A percentile compares a stretch with the other conserved stretches of the same genome.
phyloP scores from a whole-genome alignment of 495 filamentous ascomycete genomes.

The Trichoderma virens region DNA sequence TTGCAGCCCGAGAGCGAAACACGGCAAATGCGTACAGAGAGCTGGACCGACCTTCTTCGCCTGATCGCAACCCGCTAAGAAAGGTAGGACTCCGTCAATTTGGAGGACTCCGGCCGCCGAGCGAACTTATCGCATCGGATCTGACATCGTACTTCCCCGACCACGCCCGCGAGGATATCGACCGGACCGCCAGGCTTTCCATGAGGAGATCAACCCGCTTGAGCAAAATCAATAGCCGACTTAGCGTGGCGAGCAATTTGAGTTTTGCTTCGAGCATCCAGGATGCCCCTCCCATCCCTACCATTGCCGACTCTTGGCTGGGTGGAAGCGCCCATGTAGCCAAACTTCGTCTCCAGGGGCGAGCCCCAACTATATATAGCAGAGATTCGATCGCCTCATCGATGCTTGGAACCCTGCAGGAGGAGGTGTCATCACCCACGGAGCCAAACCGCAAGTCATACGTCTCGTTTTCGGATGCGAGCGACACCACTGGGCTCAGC shows the following conservation, averaged over 20 bases:
- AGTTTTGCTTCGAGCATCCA: slow-evolving; percentile 86
- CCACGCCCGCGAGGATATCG: slow-evolving; percentile 84
- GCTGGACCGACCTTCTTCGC: slow-evolving; percentile 50
- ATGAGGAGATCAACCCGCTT: slow-evolving; percentile 81
- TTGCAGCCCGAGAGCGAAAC: slow-evolving; percentile 55
- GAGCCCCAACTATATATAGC: slow-evolving; percentile 42
- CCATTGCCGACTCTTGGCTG: slow-evolving; percentile 89
- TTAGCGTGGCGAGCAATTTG: slow-evolving; percentile 89
- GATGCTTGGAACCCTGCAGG: slow-evolving; percentile 76
- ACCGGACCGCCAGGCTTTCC: slow-evolving; percentile 84
- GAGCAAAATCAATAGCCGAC: slow-evolving; percentile 81
- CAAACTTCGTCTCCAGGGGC: slow-evolving; percentile 35
- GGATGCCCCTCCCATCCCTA: slow-evolving; percentile 89
- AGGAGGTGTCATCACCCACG: slow-evolving; percentile 64
- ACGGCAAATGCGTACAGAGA: slow-evolving; percentile 53
- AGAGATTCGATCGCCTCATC: slow-evolving; percentile 83
- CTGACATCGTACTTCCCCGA: slow-evolving; percentile 95
- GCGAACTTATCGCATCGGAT: slow-evolving; percentile 94
- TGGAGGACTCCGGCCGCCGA: slow-evolving; percentile 86
- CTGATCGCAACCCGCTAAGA: slow-evolving; percentile 46
- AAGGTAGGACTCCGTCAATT: slow-evolving; percentile 58
- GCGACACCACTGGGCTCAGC: slow-evolving; percentile 51
- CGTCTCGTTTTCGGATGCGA: slow-evolving; percentile 78
- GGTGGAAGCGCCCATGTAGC: slow-evolving; percentile 48
- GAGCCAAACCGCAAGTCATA: slow-evolving; percentile 93